Base-by-base conservation (phyloP, 2,329 filamentous ascomycete genomes). In the Plenodomus biglobosus region DNA sequence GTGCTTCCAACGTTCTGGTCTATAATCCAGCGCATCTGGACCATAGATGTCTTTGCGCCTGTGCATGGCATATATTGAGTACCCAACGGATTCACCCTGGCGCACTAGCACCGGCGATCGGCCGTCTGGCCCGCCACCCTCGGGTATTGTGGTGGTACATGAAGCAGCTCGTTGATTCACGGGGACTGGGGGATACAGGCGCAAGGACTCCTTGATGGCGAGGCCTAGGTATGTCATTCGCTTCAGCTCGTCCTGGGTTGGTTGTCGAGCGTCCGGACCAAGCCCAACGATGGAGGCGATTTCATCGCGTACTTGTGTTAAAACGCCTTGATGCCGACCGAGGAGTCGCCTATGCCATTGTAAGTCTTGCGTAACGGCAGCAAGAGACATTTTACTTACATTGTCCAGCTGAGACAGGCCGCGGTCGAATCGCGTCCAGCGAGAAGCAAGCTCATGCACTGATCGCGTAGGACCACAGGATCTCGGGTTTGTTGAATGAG, bases 161-260 rank as follows among this genome's bases (percentile, higher is more conserved):
- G 65, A 63, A 3, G 50, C 38, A 10, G 65, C 63, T 7, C 79
- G 51, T 75, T 62, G 55, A 74, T 75, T 1, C 75, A 77, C 40
- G 56, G 65, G 65, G 75, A 80, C 24, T 71, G 69, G 13, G 69
- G 60, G 10, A 74, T 75, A 44, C 79, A 76, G 7, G 42, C 44
- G 41, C 71, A 64, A 11, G 65, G 35, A 7, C 34, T 36, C 34
- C 5, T 36, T 77, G 57, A 69, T 78, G 24, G 75, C 62, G 44
- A 75, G 72, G 18, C 64, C 67, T 4, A 75, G 70, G 13, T 75
- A 69, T 52, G 80, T 77, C 69, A 79, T 78, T 22, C 69, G 52
- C 50, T 65, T 20, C 68, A 52, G 8, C 15, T 47, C 42, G 19
- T 44, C 44, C 4, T 40, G 34, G 36, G 50, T 48, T 13, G 66